Base-by-base conservation (phyloP, 202 grass and related monocot species). In the Cymbopogon flexuosus region DNA sequence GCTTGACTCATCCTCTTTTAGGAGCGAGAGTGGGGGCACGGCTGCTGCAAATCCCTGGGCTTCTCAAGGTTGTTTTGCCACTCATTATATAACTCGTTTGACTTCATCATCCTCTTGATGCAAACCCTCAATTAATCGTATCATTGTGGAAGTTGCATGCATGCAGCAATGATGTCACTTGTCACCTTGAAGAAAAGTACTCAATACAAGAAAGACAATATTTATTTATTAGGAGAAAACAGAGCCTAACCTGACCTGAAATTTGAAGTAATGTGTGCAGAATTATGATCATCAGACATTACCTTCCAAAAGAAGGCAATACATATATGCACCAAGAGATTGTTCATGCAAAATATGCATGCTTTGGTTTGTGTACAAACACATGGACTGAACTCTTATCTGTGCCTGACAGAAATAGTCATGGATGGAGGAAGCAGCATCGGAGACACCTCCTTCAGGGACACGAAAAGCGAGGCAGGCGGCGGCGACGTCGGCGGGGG, bases 11-110 rank as follows among this genome's bases (percentile, higher is more conserved):
- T 19, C 47, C 43, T 77, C 88, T 16, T 82, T 70, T 62, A 83
- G 77, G 21, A 72, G 72, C 3, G 85, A 88, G 3, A 60, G 29
- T 12, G 81, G 61, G 13, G 86, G 79, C 37, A 58, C 72, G 0
- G 70, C 88, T 34, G 71, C 70, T 14, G 52, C 84, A 56, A 97
- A 91, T 81, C 68, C 79, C 18, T 97, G 95, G 95, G 86, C 86
- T 66, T 97, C 95, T 54, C 95, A 94, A 93, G 95, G 81, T 93
- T 74, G 39, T 34, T 29, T 61, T 87, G 40, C 30, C 21, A 23
- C 10, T 14, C 51, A 31, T 3, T 33, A 58, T 40, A 11, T 51
- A 51, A 47, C 43, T 2, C 65, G 56, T 10, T 10, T 3, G 6
- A 19, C 24, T 59, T 31, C 0, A 1, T 6, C 4, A 80, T 70